Percentiles rank a stretch among this genome's conserved stretches.
These are phyloP conservation scores for Escallonia rubra DNA, from an alignment of 129 eudicot genomes.

Conservation along the genomic window DNA sequence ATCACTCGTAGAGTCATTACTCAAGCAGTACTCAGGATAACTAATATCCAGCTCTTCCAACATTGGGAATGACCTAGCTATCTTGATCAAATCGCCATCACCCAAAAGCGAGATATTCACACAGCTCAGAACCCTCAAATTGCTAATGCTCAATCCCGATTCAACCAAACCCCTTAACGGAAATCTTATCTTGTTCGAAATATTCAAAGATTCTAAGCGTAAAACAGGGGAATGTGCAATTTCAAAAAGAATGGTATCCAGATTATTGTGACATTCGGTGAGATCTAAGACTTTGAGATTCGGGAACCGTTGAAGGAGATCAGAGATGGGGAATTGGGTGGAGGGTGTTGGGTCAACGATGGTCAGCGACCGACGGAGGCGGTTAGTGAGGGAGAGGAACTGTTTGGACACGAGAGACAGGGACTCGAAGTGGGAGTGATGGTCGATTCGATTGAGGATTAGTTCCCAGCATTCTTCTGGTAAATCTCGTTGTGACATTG, in stretches of 20 bases:
- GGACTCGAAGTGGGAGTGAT: constrained; percentile 38
- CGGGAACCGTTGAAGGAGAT: constrained; percentile 29
- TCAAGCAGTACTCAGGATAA: constrained; percentile 21
- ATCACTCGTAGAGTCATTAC: constrained; percentile 6
- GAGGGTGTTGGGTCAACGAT: constrained; percentile 25
- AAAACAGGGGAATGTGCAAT: constrained; percentile 21
- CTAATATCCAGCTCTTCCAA: constrained; percentile 61
- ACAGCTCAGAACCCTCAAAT: constrained; percentile 49
- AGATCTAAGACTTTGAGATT: constrained; percentile 47
- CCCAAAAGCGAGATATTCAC: constrained; percentile 17
- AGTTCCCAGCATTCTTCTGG: constrained; percentile 49
- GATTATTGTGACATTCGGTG: constrained; percentile 11
- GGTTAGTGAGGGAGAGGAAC: constrained; percentile 41
- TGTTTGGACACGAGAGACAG: constrained; percentile 38
- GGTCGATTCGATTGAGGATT: constrained; percentile 30
- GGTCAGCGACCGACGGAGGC: constrained; percentile 25
- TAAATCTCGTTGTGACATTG: constrained; percentile 1
- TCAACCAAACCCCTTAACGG: constrained; percentile 27
- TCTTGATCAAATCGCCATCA: constrained; percentile 38
- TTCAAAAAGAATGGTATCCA: constrained; percentile 17
- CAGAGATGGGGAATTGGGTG: constrained; percentile 34
- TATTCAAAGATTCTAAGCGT: constrained; percentile 31
- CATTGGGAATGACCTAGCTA: constrained; percentile 23
- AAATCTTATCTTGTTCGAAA: constrained; percentile 27
- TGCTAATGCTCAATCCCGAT: constrained; percentile 26